A percentile compares a stretch with the other conserved stretches of the same genome.
Evolutionary conservation across 129 eudicot species (phyloP).

Genomic region (Lactuca saligna): DNA sequence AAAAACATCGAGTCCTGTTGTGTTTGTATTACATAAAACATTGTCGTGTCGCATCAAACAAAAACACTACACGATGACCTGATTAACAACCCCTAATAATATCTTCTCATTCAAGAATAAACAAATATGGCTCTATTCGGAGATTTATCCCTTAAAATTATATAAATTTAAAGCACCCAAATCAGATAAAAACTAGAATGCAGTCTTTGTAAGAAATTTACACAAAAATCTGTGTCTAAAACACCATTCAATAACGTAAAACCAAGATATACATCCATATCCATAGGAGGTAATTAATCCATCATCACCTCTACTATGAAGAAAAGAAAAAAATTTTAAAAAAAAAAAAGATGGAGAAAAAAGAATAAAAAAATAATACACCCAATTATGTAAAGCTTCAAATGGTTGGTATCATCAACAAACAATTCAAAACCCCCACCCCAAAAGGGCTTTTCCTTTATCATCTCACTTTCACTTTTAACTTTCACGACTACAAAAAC

Average conservation of each 20-base stretch:
- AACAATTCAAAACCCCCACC: constrained; percentile 20
- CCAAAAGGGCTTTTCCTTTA: constrained; percentile 21
- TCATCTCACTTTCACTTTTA: not conserved
- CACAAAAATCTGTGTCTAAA: no score
- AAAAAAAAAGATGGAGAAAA: constrained; percentile 22
- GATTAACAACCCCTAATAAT: no score
- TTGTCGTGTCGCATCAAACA: no score
- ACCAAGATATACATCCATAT: not conserved
- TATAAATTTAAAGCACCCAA: no score
- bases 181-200: no score
- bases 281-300: not conserved
- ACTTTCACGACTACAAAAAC: not conserved
- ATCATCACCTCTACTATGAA: not conserved
- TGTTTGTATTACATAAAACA: no score
- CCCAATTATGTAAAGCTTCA: constrained; percentile 18
- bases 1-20: no score
- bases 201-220: no score
- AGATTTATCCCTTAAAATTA: no score
- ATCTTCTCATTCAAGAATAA: no score
- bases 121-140: no score
- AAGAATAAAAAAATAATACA: constrained; percentile 23
- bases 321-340: not conserved
- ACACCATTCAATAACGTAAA: not conserved
- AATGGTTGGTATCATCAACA: not conserved
- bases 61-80: no score